These are phyloP conservation scores for Malus fusca DNA, from an alignment of 306 rosid species.

Conservation along the genomic window DNA sequence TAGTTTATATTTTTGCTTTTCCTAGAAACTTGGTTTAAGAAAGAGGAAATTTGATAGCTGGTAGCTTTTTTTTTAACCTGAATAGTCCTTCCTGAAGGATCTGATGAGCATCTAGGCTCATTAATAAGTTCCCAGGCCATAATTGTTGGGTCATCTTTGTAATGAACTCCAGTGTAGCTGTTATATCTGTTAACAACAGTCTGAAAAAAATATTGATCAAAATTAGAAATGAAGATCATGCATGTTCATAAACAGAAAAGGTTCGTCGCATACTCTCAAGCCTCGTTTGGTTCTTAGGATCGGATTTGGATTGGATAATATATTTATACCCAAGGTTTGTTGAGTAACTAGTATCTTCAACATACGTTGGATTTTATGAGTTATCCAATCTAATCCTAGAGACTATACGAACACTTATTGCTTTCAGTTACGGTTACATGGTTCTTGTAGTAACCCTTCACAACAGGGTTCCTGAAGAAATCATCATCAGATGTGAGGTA, in stretches of 20 bases:
- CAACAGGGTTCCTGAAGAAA: conserved; percentile 66
- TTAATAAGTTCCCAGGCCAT: conserved; percentile 99
- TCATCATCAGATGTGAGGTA: conserved; percentile 77
- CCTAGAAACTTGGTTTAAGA: neutral
- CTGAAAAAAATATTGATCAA: conserved; percentile 21
- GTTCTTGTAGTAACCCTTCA: conserved; percentile 69
- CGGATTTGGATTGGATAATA: neutral
- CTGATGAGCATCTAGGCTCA: conserved; percentile 89
- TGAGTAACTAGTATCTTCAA: neutral
- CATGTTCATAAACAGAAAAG: neutral
- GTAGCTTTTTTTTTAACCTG: conserved; percentile 41
- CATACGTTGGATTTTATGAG: neutral
- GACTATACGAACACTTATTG: neutral
- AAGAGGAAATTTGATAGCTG: neutral
- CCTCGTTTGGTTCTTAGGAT: neutral
- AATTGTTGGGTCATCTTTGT: conserved; percentile 84
- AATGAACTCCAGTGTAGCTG: conserved; percentile 56
- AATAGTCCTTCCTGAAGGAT: conserved; percentile 82
- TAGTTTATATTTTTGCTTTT: neutral
- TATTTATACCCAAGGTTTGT: too few relatives aligned
- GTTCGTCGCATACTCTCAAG: neutral
- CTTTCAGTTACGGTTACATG: conserved; percentile 54
- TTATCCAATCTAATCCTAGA: neutral
- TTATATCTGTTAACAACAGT: conserved; percentile 66
- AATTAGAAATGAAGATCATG: conserved; percentile 21